Evolutionary conservation across 2,329 filamentous ascomycete genomes (phyloP).

Genomic region (Fusarium nelsonii): DNA sequence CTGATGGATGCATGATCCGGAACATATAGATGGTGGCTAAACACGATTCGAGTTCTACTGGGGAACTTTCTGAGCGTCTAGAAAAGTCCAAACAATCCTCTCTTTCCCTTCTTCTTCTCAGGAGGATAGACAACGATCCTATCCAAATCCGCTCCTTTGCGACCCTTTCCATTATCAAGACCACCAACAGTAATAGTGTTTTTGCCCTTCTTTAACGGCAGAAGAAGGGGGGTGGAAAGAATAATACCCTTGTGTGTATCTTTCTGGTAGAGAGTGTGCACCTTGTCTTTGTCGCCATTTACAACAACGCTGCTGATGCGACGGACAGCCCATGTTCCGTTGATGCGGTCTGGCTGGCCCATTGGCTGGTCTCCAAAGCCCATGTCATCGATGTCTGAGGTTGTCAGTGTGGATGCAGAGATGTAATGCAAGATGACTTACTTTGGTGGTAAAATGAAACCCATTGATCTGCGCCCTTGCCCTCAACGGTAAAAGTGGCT

Average conservation of each 20-base stretch:
- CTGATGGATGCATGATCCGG: too few relatives aligned
- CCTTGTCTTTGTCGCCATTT: constrained; percentile 59
- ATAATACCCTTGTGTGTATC: constrained; percentile 70
- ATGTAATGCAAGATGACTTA: neutral
- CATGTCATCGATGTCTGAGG: constrained; percentile 67
- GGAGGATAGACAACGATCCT: constrained; percentile 70
- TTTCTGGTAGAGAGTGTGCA: constrained; percentile 65
- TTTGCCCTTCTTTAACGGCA: constrained; percentile 65
- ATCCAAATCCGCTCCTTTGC: constrained; percentile 70
- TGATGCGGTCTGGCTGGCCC: constrained; percentile 70
- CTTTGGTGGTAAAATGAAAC: constrained; percentile 68
- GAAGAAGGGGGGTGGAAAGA: constrained; percentile 66
- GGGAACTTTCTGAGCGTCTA: neutral
- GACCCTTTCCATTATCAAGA: constrained; percentile 66
- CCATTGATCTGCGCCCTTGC: constrained; percentile 64
- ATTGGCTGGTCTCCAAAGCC: constrained; percentile 68
- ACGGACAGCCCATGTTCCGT: constrained; percentile 69
- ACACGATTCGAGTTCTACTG: too few relatives aligned
- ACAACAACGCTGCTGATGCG: constrained; percentile 71
- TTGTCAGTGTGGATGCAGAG: neutral
- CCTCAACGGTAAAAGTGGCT: constrained; percentile 61
- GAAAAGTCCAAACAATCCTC: constrained; percentile 4
- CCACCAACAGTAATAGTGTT: constrained; percentile 71
- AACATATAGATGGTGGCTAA: too few relatives aligned
- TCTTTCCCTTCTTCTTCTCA: constrained; percentile 52